Evolutionary conservation across 129 eudicot species (phyloP).

Genomic region (Rutidosis leptorrhynchoides): DNA sequence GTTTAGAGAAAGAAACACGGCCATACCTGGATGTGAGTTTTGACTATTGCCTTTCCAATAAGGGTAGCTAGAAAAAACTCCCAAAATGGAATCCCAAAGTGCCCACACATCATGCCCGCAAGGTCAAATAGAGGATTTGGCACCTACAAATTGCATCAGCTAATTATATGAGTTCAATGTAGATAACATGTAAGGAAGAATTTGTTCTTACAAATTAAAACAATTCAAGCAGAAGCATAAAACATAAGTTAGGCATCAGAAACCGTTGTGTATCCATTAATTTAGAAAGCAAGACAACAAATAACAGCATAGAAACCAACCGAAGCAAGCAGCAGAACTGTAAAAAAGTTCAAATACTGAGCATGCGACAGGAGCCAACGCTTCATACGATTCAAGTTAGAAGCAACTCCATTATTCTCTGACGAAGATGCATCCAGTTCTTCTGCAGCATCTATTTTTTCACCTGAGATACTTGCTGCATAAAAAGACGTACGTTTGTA

Average conservation of each 20-base stretch:
- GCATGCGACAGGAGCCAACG: conserved; percentile 86
- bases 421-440: conserved; percentile 59
- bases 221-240: background rate
- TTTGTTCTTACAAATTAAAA: background rate
- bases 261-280: conserved; percentile 3
- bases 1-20: background rate
- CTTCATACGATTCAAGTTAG: conserved; percentile 45
- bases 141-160: conserved; percentile 46
- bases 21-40: conserved; percentile 96
- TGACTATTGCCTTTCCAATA: conserved; percentile 86
- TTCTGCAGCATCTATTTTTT: conserved; percentile 58
- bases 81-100: conserved; percentile 97
- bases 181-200: background rate
- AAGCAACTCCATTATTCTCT: conserved; percentile 53
- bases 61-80: conserved; percentile 86
- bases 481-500: background rate
- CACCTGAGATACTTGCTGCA: conserved; percentile 85
- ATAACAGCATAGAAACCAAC: conserved; percentile 44
- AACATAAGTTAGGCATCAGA: background rate
- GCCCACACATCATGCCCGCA: conserved; percentile 99
- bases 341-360: conserved; percentile 78
- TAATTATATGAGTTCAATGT: conserved; percentile 5
- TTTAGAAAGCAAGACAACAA: background rate
- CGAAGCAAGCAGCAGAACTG: conserved; percentile 93
- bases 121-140: conserved; percentile 99